Percentiles rank a stretch among this genome's conserved stretches.
Evolutionary conservation across 352 stramenopile genomes (phyloP).

Genomic region (Phytopythium oedochilum): DNA sequence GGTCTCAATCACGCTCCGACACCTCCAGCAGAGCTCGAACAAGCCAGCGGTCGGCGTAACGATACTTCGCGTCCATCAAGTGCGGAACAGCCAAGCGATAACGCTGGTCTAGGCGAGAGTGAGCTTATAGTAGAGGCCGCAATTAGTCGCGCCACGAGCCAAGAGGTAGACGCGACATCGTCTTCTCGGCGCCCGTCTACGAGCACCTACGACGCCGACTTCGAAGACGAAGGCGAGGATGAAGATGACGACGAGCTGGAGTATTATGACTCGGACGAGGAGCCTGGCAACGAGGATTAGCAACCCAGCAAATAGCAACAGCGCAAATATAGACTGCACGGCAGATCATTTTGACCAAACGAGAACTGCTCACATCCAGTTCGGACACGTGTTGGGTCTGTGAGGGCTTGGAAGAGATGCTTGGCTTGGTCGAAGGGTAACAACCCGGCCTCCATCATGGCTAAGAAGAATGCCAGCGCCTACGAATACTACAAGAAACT

Average conservation of each 20-base stretch:
- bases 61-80: not conserved
- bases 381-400: not conserved
- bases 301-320: not conserved
- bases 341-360: too few relatives aligned
- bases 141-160: too few relatives aligned
- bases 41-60: not conserved
- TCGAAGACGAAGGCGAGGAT: constrained; percentile 2
- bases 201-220: constrained; percentile 16
- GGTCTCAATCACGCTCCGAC: too few relatives aligned
- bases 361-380: too few relatives aligned
- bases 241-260: constrained; percentile 3
- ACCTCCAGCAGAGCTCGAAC: constrained; percentile 2
- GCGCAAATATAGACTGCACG: constrained; percentile 8
- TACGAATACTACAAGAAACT: constrained; percentile 59
- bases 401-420: not conserved
- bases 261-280: constrained; percentile 8
- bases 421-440: too few relatives aligned
- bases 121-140: too few relatives aligned
- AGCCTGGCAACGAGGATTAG: not conserved
- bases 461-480: constrained; percentile 19
- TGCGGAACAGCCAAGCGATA: too few relatives aligned
- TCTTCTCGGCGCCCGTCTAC: not conserved
- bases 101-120: too few relatives aligned
- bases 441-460: not conserved
- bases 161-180: not conserved